These are phyloP conservation scores for Lipomyces kockii DNA, from an alignment of 805 yeast genomes.

Conservation along the genomic window DNA sequence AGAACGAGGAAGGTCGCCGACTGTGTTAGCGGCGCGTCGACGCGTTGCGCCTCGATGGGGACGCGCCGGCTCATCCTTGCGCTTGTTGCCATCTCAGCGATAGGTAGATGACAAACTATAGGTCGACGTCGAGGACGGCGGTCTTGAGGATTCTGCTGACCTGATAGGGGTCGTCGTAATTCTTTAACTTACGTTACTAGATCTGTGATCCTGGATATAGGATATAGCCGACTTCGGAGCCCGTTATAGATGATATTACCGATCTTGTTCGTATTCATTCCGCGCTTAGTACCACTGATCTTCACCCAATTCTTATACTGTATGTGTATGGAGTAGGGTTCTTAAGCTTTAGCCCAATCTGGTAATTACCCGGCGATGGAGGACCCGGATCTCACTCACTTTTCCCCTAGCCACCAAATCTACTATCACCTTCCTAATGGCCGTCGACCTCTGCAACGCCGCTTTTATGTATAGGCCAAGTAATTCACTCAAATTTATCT, in stretches of 20 bases:
- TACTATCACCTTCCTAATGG: too few species aligned
- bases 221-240: background rate
- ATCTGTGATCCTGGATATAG: background rate
- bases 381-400: too few species aligned
- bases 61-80: conserved; percentile 8
- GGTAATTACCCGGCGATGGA: too few species aligned
- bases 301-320: too few species aligned
- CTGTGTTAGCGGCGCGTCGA: conserved; percentile 24
- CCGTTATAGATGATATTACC: conserved; percentile 8
- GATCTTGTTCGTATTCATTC: conserved; percentile 2
- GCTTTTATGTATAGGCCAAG: too few species aligned
- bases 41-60: conserved; percentile 15
- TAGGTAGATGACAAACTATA: background rate
- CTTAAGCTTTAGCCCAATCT: too few species aligned
- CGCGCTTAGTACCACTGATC: too few species aligned
- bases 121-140: background rate
- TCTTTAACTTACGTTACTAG: conserved; percentile 4
- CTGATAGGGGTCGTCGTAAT: conserved; percentile 1
- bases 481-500: too few species aligned
- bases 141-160: conserved; percentile 6
- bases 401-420: too few species aligned
- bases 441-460: too few species aligned
- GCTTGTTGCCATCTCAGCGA: background rate
- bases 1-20: conserved; percentile 21
- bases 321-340: too few species aligned